These are phyloP conservation scores for Sechiopsis laciniata DNA, from an alignment of 306 rosid species.

Conservation along the genomic window DNA sequence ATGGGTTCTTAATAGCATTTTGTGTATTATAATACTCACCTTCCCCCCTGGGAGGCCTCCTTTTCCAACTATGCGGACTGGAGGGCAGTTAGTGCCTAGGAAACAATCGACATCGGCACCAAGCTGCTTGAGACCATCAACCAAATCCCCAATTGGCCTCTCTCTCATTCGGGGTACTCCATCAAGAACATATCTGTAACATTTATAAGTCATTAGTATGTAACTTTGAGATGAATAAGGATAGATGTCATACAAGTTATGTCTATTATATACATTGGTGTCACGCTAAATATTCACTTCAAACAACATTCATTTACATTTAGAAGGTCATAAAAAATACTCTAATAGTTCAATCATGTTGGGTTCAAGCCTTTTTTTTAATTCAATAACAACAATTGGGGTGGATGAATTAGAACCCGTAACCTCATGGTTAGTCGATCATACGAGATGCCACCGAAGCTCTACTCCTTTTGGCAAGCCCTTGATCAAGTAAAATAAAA, in stretches of 20 bases:
- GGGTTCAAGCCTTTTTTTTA: background rate
- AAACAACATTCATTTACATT: background rate
- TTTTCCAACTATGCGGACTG: constrained; percentile 85
- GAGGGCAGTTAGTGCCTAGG: constrained; percentile 95
- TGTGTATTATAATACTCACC: constrained; percentile 37
- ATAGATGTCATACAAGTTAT: background rate
- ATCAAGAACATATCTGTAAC: constrained; percentile 80
- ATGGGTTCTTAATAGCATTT: background rate
- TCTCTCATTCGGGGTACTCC: constrained; percentile 99
- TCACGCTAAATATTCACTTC: constrained; percentile 6
- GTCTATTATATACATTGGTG: background rate
- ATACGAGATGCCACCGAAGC: too few relatives aligned
- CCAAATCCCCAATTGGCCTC: constrained; percentile 96
- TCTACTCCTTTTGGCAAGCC: background rate
- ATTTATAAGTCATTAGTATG: constrained; percentile 15
- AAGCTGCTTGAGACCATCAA: constrained; percentile 87
- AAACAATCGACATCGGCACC: constrained; percentile 87
- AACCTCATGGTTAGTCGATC: too few relatives aligned
- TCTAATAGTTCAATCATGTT: background rate
- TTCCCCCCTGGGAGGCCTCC: constrained; percentile 99
- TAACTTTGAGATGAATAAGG: background rate
- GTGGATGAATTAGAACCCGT: too few relatives aligned
- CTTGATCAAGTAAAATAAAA: background rate
- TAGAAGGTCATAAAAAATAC: too few relatives aligned
- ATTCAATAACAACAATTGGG: too few relatives aligned